Percentiles rank a stretch among this genome's conserved stretches.
Evolutionary conservation across 345 rosid species (phyloP).

Genomic region (Salix brachista): DNA sequence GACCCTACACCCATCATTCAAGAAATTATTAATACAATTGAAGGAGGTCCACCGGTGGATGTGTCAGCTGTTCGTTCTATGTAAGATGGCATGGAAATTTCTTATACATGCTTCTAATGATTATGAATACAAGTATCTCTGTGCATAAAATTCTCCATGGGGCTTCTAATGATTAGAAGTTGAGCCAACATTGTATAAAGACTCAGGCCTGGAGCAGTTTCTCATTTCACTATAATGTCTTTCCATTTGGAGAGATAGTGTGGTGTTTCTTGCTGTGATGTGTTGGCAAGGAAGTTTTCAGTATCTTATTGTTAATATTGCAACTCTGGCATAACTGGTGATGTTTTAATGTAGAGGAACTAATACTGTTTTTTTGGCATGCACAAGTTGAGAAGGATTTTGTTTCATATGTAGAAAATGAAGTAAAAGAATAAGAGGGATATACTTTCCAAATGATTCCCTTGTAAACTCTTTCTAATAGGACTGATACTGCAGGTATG

Average conservation of each 20-base stretch:
- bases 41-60: conserved; percentile 95
- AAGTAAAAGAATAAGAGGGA: background rate
- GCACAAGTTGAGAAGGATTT: background rate
- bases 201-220: background rate
- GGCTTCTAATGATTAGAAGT: conserved; percentile 6
- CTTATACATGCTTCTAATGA: background rate
- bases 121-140: background rate
- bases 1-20: conserved; percentile 63
- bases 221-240: background rate
- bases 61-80: conserved; percentile 83
- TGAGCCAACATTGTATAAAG: background rate
- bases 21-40: conserved; percentile 88
- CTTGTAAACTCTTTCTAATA: background rate
- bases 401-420: background rate
- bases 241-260: background rate
- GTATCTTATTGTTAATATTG: background rate
- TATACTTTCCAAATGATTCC: background rate
- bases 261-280: background rate
- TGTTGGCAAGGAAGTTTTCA: background rate
- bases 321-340: background rate
- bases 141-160: background rate
- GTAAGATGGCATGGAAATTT: conserved; percentile 45
- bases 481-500: conserved; percentile 56
- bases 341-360: background rate
- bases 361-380: background rate